Percentiles rank a stretch among this genome's conserved stretches.
phyloP scores from a whole-genome alignment of 805 yeast species.

The Yarrowia keelungensis region DNA sequence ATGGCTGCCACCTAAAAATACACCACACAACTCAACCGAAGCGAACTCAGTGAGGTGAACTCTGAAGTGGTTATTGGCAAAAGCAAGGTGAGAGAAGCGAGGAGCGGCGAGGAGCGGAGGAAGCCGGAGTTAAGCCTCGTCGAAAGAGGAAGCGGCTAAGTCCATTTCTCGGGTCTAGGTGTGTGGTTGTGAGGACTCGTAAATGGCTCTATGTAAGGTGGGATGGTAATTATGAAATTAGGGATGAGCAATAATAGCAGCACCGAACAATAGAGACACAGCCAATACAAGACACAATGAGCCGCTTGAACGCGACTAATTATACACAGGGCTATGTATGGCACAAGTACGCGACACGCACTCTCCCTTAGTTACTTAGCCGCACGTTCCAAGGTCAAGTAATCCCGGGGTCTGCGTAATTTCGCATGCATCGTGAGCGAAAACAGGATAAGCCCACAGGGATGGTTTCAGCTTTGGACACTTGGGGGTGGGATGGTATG shows the following conservation, averaged over 20 bases:
- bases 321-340: background rate
- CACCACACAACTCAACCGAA: background rate
- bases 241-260: background rate
- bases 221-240: background rate
- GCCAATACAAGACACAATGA: no score
- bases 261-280: no score
- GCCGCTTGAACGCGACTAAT: background rate
- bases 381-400: constrained; percentile 1
- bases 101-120: no score
- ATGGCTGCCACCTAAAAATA: background rate
- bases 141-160: background rate
- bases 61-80: constrained; percentile 13
- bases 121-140: background rate
- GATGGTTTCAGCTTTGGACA: background rate
- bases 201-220: no score
- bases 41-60: background rate
- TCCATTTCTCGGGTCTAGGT: no score
- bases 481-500: no score
- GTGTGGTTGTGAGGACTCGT: no score
- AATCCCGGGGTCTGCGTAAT: background rate
- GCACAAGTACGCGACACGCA: background rate
- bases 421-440: background rate
- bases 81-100: background rate
- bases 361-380: background rate
- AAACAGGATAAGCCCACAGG: background rate